Percentiles rank a stretch among this genome's conserved stretches.
Evolutionary conservation across 2,329 filamentous ascomycete species (phyloP).

Genomic region (Paramyrothecium roridum): DNA sequence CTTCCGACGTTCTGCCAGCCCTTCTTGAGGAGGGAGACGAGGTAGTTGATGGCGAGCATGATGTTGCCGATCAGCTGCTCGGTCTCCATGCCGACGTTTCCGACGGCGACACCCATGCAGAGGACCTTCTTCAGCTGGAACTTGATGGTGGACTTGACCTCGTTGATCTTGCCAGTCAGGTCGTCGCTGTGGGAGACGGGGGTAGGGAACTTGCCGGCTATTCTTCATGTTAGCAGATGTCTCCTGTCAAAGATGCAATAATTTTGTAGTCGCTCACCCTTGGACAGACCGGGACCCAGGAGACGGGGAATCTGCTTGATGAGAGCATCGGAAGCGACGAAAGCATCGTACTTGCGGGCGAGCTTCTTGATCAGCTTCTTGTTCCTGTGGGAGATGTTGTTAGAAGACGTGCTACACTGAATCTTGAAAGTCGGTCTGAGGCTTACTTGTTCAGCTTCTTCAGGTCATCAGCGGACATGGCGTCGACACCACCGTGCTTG

Average conservation of each 20-base stretch:
- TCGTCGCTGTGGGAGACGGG: conserved; percentile 97
- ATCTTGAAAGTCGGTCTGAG: neutral
- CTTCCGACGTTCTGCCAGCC: conserved; percentile 99
- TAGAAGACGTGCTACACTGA: neutral
- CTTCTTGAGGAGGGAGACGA: conserved; percentile 99
- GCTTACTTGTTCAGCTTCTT: conserved; percentile 96
- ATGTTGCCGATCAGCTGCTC: conserved; percentile 98
- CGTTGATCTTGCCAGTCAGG: conserved; percentile 90
- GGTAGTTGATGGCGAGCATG: conserved; percentile 99
- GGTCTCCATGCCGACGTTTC: conserved; percentile 95
- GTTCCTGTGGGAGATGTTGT: conserved; percentile 53
- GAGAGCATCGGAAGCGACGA: conserved; percentile 92
- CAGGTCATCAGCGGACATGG: conserved; percentile 97
- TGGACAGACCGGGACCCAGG: conserved; percentile 95
- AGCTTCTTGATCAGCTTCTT: conserved; percentile 99
- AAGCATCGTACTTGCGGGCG: conserved; percentile 99
- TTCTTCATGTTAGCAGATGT: conserved; percentile 9
- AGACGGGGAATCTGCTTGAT: conserved; percentile 99
- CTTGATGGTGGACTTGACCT: conserved; percentile 99
- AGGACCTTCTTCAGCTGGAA: conserved; percentile 99
- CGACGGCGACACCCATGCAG: conserved; percentile 98
- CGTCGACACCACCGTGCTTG: conserved; percentile 97
- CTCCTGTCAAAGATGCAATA: conserved; percentile 1
- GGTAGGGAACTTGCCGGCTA: conserved; percentile 99
- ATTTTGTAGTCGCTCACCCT: conserved; percentile 61